Evolutionary conservation across 2,329 filamentous ascomycete species (phyloP), one percentile per base, ranked within the genome.

Genomic region (Sporothrix humicola): DNA sequence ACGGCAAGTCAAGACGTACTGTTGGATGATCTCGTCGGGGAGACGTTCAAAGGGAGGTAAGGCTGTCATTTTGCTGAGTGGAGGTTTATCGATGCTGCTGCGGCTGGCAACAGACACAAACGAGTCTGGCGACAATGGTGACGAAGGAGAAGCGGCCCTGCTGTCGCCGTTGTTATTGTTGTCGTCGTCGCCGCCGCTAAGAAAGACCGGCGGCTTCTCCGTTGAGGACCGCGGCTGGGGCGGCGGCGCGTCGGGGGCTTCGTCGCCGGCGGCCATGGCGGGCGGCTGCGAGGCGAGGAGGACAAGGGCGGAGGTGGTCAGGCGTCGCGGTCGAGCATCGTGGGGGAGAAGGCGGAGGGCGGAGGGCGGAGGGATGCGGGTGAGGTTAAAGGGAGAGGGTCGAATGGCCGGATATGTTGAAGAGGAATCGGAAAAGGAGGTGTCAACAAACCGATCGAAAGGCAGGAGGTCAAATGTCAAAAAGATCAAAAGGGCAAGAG

Each of bases 21-120:
- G 89, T 79, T 91, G 83, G 77, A 92, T 91, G 74, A 92, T 92
- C 80, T 92, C 90, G 80, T 91, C 88, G 6, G 90, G 90, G 12
- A 92, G 83, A 63, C 83, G 84, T 50, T 87, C 84, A 77, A 91
- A 89, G 48, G 86, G 84, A 15, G 74, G 48, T 9, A 54, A 50
- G 23, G 17, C 23, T 7, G 59, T 20, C 61, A 66, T 66, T 48
- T 44, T 65, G 31, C 42, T 71, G 7, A 50, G 26, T 31, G 26
- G n/a, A 15, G 61, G 63, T 56, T 73, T 65, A 61, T n/a, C 42
- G 52, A 56, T 66, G 58, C 65, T 61, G 48, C 37, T 69, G 7
- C 63, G 50, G 20, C 48, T 59, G 65, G 65, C 44, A 10, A 46
- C 61, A 20, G 56, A 59, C 56, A 59, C 66, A 3, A 31, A 52